phyloP scores from a whole-genome alignment of 345 rosid species.

The Aquilaria sinensis region DNA sequence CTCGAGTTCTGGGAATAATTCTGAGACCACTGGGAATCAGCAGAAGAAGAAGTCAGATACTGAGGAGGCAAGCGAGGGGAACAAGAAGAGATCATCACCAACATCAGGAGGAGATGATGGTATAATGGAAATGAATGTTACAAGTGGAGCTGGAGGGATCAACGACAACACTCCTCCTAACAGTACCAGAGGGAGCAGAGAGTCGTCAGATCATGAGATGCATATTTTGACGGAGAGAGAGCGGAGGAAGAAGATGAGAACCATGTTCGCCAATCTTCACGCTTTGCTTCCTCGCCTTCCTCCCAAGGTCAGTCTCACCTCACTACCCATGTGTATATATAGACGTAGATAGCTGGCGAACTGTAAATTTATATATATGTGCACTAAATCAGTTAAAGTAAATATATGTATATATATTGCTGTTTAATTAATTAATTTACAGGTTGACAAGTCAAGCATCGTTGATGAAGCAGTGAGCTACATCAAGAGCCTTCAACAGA shows the following conservation, averaged over 20 bases:
- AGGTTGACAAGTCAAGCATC: conserved; percentile 71
- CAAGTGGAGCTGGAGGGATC: conserved; percentile 4
- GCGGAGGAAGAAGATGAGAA: conserved; percentile 77
- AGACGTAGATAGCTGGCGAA: too few relatives aligned
- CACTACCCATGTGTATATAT: too few relatives aligned
- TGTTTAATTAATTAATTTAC: conserved; percentile 1
- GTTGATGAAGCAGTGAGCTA: conserved; percentile 62
- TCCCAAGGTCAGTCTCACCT: conserved; percentile 42
- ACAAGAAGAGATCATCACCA: neutral
- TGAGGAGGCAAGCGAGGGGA: neutral
- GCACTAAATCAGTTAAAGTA: conserved; percentile 7
- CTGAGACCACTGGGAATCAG: conserved; percentile 9
- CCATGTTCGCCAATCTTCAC: conserved; percentile 63
- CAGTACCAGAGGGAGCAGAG: conserved; percentile 11
- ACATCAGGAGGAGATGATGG: neutral
- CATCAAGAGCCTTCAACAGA: conserved; percentile 38
- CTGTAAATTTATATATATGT: neutral
- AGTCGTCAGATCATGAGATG: conserved; percentile 40
- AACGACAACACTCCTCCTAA: conserved; percentile 1
- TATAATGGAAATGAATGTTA: neutral
- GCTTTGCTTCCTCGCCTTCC: conserved; percentile 77
- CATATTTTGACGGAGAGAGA: conserved; percentile 83
- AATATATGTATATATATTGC: conserved; percentile 5
- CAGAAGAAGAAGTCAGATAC: neutral
- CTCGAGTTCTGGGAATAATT: conserved; percentile 28